Evolutionary conservation across 805 yeast species (phyloP).

Genomic region (Metschnikowia hibisci): DNA sequence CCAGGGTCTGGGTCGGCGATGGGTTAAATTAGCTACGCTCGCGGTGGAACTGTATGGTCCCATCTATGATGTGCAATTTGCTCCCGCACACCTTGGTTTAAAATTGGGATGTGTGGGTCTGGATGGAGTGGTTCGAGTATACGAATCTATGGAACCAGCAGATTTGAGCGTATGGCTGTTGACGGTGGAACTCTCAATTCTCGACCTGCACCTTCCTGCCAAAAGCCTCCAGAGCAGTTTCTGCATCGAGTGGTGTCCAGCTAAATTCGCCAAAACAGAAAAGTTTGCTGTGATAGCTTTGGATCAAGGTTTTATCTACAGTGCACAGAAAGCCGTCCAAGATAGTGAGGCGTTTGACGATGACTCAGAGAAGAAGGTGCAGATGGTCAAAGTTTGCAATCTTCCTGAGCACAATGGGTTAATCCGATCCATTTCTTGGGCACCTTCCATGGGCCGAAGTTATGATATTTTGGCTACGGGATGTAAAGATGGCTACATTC

Average conservation of each 20-base stretch:
- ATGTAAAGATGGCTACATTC: constrained; percentile 88
- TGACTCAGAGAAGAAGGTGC: constrained; percentile 20
- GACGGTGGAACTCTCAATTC: constrained; percentile 63
- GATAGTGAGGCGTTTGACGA: constrained; percentile 2
- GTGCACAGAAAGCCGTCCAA: constrained; percentile 12
- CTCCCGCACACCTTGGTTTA: constrained; percentile 79
- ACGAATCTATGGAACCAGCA: constrained; percentile 88
- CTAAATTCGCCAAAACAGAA: constrained; percentile 69
- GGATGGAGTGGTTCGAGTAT: constrained; percentile 80
- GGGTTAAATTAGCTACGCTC: constrained; percentile 71
- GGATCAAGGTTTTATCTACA: constrained; percentile 82
- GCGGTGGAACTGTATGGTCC: constrained; percentile 84
- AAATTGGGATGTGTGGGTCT: constrained; percentile 83
- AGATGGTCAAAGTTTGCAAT: constrained; percentile 53
- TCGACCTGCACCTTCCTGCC: constrained; percentile 65
- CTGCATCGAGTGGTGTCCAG: constrained; percentile 86
- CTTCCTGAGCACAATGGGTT: constrained; percentile 84
- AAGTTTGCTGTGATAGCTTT: constrained; percentile 79
- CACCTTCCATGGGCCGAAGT: constrained; percentile 90
- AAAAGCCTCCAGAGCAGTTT: constrained; percentile 81
- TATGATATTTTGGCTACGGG: constrained; percentile 91
- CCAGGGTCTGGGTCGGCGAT: constrained; percentile 74
- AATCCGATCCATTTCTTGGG: constrained; percentile 90
- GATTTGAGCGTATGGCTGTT: constrained; percentile 79
- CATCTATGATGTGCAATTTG: constrained; percentile 82